Evolutionary conservation across 73 alveolate species (phyloP), one percentile per base, ranked within the genome.

Genomic region (Blepharisma stoltei): DNA sequence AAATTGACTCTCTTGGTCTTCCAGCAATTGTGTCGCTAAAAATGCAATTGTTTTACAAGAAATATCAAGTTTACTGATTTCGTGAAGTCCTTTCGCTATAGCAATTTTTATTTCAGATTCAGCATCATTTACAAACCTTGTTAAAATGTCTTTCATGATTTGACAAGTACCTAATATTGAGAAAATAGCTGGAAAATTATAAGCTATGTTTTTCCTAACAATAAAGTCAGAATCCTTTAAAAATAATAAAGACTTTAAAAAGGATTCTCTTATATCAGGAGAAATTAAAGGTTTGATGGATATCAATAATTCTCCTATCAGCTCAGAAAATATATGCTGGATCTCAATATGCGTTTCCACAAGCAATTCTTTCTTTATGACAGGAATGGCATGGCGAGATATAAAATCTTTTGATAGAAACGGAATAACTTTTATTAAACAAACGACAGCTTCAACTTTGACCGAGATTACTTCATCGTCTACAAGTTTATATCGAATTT

Each of bases 171-270:
- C 46, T 9, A 25, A 14, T 8, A 60, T 60, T 60, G 14, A 9
- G 18, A 60, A n/a, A 60, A 60, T 8, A 1, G 46, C 73, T 60
- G 73, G 73, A 38, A 60, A 60, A 25, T 60, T 60, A 60, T 18
- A 60, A 14, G 73, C 73, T 1, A 60, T 0, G 23, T 60, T 18
- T 60, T 60, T 60, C 45, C 73, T 60, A 1, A 60, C 11, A 60
- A 2, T 60, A 8, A 25, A 11, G 5, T 60, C 73, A 32, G 41
- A 32, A 32, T 32, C 41, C 41, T 32, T 32, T 32, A 32, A 32
- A 32, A 32, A 32, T 32, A 32, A 32, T 32, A 32, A 32, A 32
- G 41, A 32, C 3, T 32, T 32, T 32, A 32, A 32, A 32, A 32
- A 32, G 41, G 41, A 32, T 32, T 32, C 41, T 32, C 41, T 32